phyloP scores from a whole-genome alignment of 495 filamentous ascomycete species.

The Penicillium simplicissimum region DNA sequence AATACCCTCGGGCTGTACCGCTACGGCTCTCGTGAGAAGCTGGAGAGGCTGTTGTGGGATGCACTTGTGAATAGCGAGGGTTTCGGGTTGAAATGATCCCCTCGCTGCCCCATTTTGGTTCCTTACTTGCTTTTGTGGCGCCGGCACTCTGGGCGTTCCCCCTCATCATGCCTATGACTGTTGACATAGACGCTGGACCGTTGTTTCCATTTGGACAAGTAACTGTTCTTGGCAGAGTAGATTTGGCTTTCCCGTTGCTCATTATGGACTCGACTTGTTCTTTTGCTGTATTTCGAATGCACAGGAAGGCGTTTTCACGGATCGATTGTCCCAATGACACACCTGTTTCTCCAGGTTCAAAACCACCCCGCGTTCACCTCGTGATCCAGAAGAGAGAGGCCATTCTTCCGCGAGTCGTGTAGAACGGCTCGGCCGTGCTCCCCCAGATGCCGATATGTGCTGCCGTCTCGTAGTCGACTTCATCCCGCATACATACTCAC shows the following conservation, averaged over 20 bases:
- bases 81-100: slow-evolving; percentile 79
- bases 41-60: slow-evolving; percentile 77
- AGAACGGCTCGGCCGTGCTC: not conserved
- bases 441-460: not conserved
- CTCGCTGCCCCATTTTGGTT: not conserved
- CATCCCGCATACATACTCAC: not conserved
- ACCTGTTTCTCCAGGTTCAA: not conserved
- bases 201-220: slow-evolving; percentile 3
- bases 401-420: not conserved
- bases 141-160: not conserved
- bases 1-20: slow-evolving; percentile 79
- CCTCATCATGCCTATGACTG: not conserved
- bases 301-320: slow-evolving; percentile 1
- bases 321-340: not conserved
- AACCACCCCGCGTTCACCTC: not conserved
- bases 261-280: not conserved
- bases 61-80: slow-evolving; percentile 90
- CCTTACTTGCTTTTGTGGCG: slow-evolving; percentile 10
- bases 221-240: not conserved
- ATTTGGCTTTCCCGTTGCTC: slow-evolving; percentile 6
- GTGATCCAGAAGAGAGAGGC: not conserved
- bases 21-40: slow-evolving; percentile 61
- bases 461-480: not conserved
- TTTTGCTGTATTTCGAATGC: not conserved
- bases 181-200: slow-evolving; percentile 19